Conservation (phyloP, 2,329 filamentous ascomycete species). For the Chalaropsis thielavioides region DNA sequence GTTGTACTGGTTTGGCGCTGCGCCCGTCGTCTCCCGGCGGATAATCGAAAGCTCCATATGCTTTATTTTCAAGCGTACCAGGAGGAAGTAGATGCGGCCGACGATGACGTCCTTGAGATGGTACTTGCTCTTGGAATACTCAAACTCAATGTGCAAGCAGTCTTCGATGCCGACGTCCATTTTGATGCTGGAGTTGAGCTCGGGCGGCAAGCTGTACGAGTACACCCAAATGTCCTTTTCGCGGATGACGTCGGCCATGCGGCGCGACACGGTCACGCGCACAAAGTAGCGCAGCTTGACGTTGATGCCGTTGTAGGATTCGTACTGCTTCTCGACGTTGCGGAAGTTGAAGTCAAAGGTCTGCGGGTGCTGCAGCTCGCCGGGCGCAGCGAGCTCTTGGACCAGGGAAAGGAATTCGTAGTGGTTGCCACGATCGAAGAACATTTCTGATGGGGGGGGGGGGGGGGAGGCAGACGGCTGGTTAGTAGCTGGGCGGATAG, state of each 20-base stretch:
- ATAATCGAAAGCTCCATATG: slow-evolving; percentile 99
- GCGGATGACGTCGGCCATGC: slow-evolving; percentile 95
- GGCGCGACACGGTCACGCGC: slow-evolving; percentile 84
- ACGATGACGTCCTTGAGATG: slow-evolving; percentile 99
- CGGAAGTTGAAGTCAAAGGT: slow-evolving; percentile 99
- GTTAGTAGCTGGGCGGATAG: background rate
- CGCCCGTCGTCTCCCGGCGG: slow-evolving; percentile 86
- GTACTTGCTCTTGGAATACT: slow-evolving; percentile 99
- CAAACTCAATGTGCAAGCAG: slow-evolving; percentile 97
- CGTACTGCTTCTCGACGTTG: slow-evolving; percentile 99
- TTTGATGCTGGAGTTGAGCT: slow-evolving; percentile 98
- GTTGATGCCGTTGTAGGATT: slow-evolving; percentile 99
- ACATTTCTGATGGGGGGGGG: too few species aligned
- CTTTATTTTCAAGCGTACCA: slow-evolving; percentile 97
- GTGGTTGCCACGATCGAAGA: slow-evolving; percentile 97
- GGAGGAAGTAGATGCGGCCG: slow-evolving; percentile 91
- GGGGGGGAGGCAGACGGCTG: background rate
- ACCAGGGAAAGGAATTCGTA: slow-evolving; percentile 97
- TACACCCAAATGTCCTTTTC: slow-evolving; percentile 99
- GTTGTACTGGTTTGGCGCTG: slow-evolving; percentile 96
- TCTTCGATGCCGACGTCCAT: slow-evolving; percentile 99
- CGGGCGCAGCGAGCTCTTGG: slow-evolving; percentile 90
- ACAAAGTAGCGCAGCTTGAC: slow-evolving; percentile 98
- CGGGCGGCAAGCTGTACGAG: slow-evolving; percentile 91
- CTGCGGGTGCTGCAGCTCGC: slow-evolving; percentile 95